Conservation (phyloP, 768 basidiomycete genomes). For the Podaxis sp. region DNA sequence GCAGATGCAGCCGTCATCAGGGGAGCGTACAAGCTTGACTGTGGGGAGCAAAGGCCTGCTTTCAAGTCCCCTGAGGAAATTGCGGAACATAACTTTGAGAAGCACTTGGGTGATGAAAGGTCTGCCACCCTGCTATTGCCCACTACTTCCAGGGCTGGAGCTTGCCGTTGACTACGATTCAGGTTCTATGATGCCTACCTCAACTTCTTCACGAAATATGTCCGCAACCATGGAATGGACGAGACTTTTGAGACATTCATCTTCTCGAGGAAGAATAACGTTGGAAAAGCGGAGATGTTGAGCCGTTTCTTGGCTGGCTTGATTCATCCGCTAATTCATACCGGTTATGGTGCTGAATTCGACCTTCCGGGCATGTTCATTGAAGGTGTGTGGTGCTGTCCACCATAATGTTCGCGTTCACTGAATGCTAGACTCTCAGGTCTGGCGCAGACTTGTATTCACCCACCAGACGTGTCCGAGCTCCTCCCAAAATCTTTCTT, state of each 20-base stretch:
- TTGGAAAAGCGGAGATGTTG: conserved; percentile 45
- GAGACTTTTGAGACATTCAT: conserved; percentile 58
- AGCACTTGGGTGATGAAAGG: conserved; percentile 58
- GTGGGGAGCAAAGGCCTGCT: conserved; percentile 32
- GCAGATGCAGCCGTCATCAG: conserved; percentile 38
- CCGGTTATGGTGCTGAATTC: conserved; percentile 64
- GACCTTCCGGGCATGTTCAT: conserved; percentile 53
- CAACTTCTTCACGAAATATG: conserved; percentile 46
- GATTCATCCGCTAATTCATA: conserved; percentile 65
- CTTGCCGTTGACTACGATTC: neutral
- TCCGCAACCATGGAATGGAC: conserved; percentile 42
- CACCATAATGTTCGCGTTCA: neutral
- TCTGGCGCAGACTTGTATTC: conserved; percentile 54
- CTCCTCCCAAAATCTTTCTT: conserved; percentile 28
- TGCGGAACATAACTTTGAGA: conserved; percentile 44
- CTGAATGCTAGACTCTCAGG: conserved; percentile 32
- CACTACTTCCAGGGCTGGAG: neutral
- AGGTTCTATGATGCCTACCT: conserved; percentile 64
- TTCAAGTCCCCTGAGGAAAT: conserved; percentile 46
- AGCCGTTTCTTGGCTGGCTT: conserved; percentile 53
- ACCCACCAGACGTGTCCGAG: conserved; percentile 25
- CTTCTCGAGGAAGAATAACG: conserved; percentile 52
- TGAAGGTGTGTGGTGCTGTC: conserved; percentile 45
- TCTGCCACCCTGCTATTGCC: conserved; percentile 24
- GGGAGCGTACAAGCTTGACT: conserved; percentile 36